Evolutionary conservation across 148 eudicot species (phyloP), one percentile per base, ranked within the genome.

Genomic region (Amaranthus cruentus): DNA sequence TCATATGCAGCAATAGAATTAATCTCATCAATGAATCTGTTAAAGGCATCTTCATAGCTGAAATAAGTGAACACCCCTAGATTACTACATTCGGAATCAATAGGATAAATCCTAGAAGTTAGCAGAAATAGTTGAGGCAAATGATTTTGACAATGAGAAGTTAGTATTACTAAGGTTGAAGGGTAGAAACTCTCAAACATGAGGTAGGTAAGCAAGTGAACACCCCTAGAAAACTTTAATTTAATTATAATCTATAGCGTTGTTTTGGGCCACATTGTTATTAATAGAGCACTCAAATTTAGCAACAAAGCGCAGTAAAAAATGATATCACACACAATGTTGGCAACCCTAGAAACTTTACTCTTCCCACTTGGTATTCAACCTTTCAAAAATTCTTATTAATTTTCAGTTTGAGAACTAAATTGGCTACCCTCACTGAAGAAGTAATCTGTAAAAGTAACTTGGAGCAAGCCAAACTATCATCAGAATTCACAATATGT

Each of bases 1-100:
- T 91, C 88, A 86, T 86, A 91, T 69, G 97, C 90, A 75, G 97
- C 97, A 78, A 89, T 86, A 47, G 94, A 89, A 77, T 91, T 91
- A 53, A 91, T 79, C 79, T 89, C 91, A 71, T 89, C 91, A 65
- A 87, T 91, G 78, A 91, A 89, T 82, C 97, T 84, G 75, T 89
- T 91, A 76, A 80, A 91, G 58, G 97, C 91, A 80, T 91, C 97
- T 87, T 91, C 97, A 59, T 89, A 91, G 78, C 97, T 91, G 82
- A 58, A 78, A 21, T 72, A 66, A 59, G 69, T 28, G 38, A 28
- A 28, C 38, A 28, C 38, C 38, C 38, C 38, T 28, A 28, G 38
- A 28, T 28, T 28, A 28, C 38, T 28, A 28, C 38, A 28, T 28
- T 28, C 2, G 38, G 38, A 28, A 28, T 28, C 38, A 28, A 28